phyloP scores from a whole-genome alignment of 1,284 basidiomycete species.

The Puccinia triticina region DNA sequence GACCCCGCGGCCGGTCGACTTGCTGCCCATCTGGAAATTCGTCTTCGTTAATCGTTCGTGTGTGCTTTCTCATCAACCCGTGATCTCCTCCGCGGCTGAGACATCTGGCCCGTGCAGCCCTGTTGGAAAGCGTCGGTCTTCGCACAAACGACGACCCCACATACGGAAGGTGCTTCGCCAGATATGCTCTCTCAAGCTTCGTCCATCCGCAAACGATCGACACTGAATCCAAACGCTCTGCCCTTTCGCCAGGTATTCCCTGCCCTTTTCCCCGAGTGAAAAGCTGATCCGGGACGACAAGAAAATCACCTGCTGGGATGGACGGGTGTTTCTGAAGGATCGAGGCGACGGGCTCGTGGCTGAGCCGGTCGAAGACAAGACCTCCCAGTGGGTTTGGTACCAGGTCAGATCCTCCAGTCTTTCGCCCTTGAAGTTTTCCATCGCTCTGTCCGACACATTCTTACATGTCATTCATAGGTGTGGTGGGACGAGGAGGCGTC shows the following conservation, averaged over 20 bases:
- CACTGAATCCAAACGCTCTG: no score
- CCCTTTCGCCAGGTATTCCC: conserved; percentile 20
- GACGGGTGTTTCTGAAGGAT: conserved; percentile 32
- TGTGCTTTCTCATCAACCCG: background rate
- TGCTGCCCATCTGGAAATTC: background rate
- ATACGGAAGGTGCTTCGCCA: background rate
- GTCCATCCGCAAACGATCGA: background rate
- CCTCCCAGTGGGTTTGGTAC: conserved; percentile 43
- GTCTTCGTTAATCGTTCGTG: conserved; percentile 18
- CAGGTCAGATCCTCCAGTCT: conserved; percentile 18
- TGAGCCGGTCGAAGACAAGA: conserved; percentile 25
- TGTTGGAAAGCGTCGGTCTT: background rate
- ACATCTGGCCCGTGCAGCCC: background rate
- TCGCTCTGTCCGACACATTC: background rate
- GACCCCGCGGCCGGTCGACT: background rate
- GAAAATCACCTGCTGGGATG: conserved; percentile 37
- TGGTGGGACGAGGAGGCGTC: conserved; percentile 49
- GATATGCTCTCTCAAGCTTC: background rate
- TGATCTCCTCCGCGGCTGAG: background rate
- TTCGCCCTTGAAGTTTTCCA: background rate
- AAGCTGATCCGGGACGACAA: conserved; percentile 32
- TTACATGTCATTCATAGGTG: conserved; percentile 32
- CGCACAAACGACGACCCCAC: background rate
- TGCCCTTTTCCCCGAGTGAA: conserved; percentile 43
- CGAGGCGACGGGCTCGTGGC: background rate